Conservation (phyloP, 352 stramenopile species). For the Globisporangium carolinianum region DNA sequence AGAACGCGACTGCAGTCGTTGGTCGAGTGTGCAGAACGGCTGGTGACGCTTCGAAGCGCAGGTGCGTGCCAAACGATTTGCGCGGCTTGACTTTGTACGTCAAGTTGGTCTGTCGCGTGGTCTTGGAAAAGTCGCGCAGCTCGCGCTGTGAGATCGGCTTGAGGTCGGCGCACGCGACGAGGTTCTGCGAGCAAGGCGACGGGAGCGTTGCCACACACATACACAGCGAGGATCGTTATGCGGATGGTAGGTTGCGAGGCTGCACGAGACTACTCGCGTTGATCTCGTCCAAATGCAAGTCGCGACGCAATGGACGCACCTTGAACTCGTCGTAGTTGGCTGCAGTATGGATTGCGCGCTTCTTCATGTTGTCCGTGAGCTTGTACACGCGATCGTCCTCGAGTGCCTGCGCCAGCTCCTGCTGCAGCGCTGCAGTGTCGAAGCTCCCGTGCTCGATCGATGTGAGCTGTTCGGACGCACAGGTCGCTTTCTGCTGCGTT, state of each 20-base stretch:
- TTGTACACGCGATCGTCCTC: constrained; percentile 83
- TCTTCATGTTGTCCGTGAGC: constrained; percentile 83
- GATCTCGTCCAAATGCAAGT: too few relatives aligned
- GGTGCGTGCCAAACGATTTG: constrained; percentile 21
- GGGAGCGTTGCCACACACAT: background rate
- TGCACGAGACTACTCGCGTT: too few relatives aligned
- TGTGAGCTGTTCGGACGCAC: constrained; percentile 27
- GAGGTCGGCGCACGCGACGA: constrained; percentile 77
- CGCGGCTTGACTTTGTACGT: constrained; percentile 37
- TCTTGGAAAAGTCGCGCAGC: constrained; percentile 46
- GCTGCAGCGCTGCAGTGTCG: constrained; percentile 63
- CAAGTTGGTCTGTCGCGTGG: constrained; percentile 54
- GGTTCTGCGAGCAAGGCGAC: constrained; percentile 35
- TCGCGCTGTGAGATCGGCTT: constrained; percentile 77
- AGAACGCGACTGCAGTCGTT: constrained; percentile 47
- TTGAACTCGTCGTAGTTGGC: constrained; percentile 85
- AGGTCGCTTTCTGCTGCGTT: constrained; percentile 9
- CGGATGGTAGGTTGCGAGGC: too few relatives aligned
- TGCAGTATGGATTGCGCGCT: constrained; percentile 81
- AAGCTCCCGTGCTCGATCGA: constrained; percentile 75
- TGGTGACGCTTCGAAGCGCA: constrained; percentile 19
- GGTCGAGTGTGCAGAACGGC: constrained; percentile 25
- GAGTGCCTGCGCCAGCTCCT: constrained; percentile 61
- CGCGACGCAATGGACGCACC: constrained; percentile 16
- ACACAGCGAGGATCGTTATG: background rate